Evolutionary conservation across 441 rosid species (phyloP), one percentile per base, ranked within the genome.

Genomic region (Hura crepitans): DNA sequence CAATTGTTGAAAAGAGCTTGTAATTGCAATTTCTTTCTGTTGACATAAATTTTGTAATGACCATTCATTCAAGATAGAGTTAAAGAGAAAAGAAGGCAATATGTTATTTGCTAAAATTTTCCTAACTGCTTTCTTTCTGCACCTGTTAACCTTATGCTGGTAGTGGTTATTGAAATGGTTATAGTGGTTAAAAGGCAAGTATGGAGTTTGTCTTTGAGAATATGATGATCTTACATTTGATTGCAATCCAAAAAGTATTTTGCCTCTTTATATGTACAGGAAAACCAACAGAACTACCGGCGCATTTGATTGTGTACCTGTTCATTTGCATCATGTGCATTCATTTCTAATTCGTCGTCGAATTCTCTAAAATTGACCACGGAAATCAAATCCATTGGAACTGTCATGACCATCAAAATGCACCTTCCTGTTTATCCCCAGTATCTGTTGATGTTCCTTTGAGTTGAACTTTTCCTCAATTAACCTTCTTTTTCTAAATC

Each of bases 31-130:
- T 67, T 37, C 17, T 37, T 18, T 18, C 30, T 66, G 1, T 22
- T 4, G 30, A 49, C 46, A 4, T n/a, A 65, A 10, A 59, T 28
- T 56, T 68, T 58, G 46, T 25, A 20, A 23, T 55, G 61, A 15
- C 12, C 27, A 63, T 46, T 53, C 22, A 50, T 23, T 56, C 31
- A 43, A 55, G 54, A n/a, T 72, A 22, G 28, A 57, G 14, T 31
- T 15, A 20, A 43, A 45, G 49, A 47, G 70, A 31, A 15, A 72
- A 47, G 65, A 37, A 30, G 42, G 72, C 45, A 30, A 23, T 25
- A 54, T 54, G 35, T 35, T 69, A 39, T 68, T 56, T 27, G 63
- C 39, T 46, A 31, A 31, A n/a, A 22, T 22, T 31, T 33, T 31
- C 22, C n/a, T n/a, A 5, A 43, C 57, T 56, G n/a, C 37, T 18